These are phyloP conservation scores for Trypanosoma brucei DNA, from an alignment of 208 protist species.

Conservation along the genomic window DNA sequence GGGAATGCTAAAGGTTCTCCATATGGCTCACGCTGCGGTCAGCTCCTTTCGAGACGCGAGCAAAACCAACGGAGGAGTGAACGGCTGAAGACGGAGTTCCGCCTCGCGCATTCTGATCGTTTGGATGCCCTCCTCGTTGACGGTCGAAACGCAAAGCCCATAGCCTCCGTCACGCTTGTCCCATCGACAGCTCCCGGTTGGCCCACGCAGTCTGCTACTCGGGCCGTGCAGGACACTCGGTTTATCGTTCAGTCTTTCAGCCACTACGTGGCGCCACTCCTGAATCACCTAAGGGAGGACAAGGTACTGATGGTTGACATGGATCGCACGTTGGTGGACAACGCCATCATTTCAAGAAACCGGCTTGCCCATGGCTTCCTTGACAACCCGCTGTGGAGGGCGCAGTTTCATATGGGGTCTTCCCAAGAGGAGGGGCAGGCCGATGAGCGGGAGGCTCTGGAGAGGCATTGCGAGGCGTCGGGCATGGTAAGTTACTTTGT, in stretches of 20 bases:
- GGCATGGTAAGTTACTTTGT: constrained; percentile 30
- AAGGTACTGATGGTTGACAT: constrained; percentile 75
- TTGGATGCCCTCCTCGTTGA: constrained; percentile 70
- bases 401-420: neutral
- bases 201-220: neutral
- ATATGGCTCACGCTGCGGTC: constrained; percentile 12
- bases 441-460: neutral
- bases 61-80: constrained; percentile 49
- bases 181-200: neutral
- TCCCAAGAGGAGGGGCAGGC: neutral
- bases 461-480: constrained; percentile 40
- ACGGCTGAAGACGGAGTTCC: constrained; percentile 64
- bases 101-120: constrained; percentile 44
- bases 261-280: constrained; percentile 54
- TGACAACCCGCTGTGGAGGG: neutral
- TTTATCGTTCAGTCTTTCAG: constrained; percentile 54
- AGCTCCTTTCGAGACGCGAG: constrained; percentile 28
- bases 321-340: constrained; percentile 84
- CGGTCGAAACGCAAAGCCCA: constrained; percentile 31
- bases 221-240: constrained; percentile 29
- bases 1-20: neutral
- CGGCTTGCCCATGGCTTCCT: constrained; percentile 5
- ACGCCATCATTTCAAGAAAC: constrained; percentile 40
- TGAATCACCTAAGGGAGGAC: constrained; percentile 50
- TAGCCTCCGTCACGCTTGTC: constrained; percentile 47